Base-by-base conservation (phyloP, 2,329 filamentous ascomycete species). In the Acephala macrosclerotiorum region DNA sequence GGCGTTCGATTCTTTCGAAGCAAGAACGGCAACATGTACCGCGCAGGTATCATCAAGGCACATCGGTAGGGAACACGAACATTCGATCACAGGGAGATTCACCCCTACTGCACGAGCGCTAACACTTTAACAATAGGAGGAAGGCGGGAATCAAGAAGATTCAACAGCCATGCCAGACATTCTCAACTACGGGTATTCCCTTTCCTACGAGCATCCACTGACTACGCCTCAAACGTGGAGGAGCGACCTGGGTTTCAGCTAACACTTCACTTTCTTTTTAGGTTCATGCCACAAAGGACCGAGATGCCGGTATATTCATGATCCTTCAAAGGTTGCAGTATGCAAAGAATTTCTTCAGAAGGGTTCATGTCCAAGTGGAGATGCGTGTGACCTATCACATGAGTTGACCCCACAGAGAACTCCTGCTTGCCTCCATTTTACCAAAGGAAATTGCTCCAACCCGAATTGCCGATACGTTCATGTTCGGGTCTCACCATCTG, bases 311-410 rank as follows among this genome's bases (percentile, higher is more conserved):
- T 96, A 91, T 76, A 82, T 89, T 58, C 96, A 99, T 83, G 92
- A 99, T 76, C 87, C 91, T 49, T 83, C 88, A 76, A 97, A 93
- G 80, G 92, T 97, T 74, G 92, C 95, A 63, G 89, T 96, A 64
- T 99, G 96, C 88, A 96, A 93, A 79, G 89, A 92, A 61, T 94
- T 91, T 77, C 84, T 98, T 61, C 89, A 90, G 75, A 94, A 91
- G 76, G 91, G 92, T 76, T 84, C 86, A 74, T 99, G 96, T 81
- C 81, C 84, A 72, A 87, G 87, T 77, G 93, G 93, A 79, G 87
- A 90, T 75, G 85, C 85, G 75, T 99, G 96, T 85, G 92, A 97
- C 80, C 86, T 98, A 67, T 97, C 94, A 69, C 96, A 98, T 85
- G 90, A 96, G 57, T 83, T 92, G 69, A 92, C 87, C 63, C 87